phyloP scores from a whole-genome alignment of 2,329 filamentous ascomycete genomes.

The Fusarium virguliforme region DNA sequence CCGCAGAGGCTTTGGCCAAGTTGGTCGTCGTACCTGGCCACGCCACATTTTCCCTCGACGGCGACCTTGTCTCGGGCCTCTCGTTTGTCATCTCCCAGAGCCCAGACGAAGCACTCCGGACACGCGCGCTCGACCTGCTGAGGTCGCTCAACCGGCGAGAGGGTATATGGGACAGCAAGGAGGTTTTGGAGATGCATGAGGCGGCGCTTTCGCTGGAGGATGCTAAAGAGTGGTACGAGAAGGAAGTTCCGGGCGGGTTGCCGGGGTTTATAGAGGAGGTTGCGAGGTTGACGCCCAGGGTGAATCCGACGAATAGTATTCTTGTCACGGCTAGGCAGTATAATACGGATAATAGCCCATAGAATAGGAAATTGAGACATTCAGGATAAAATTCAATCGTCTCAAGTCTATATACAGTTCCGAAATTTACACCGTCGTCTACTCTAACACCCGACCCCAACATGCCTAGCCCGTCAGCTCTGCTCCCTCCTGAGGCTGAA shows the following conservation, averaged over 20 bases:
- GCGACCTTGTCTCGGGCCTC: constrained; percentile 27
- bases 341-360: neutral
- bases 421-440: neutral
- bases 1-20: constrained; percentile 20
- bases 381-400: neutral
- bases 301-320: neutral
- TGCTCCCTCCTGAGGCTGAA: constrained; percentile 39
- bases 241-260: neutral
- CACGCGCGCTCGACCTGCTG: constrained; percentile 35
- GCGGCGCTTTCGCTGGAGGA: neutral
- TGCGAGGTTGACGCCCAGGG: neutral
- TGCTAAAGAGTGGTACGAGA: constrained; percentile 1
- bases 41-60: constrained; percentile 30
- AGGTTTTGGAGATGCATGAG: constrained; percentile 5
- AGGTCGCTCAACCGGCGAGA: constrained; percentile 20
- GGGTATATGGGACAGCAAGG: constrained; percentile 5
- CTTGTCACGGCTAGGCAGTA: neutral
- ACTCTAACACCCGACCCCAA: neutral
- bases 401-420: neutral
- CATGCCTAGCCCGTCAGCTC: constrained; percentile 4
- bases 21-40: constrained; percentile 13
- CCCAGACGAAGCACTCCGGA: neutral
- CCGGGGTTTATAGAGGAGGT: neutral
- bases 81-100: constrained; percentile 23
- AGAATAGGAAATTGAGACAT: neutral